These are phyloP conservation scores for Suillus subaureus DNA, from an alignment of 768 basidiomycete species.

Conservation along the genomic window DNA sequence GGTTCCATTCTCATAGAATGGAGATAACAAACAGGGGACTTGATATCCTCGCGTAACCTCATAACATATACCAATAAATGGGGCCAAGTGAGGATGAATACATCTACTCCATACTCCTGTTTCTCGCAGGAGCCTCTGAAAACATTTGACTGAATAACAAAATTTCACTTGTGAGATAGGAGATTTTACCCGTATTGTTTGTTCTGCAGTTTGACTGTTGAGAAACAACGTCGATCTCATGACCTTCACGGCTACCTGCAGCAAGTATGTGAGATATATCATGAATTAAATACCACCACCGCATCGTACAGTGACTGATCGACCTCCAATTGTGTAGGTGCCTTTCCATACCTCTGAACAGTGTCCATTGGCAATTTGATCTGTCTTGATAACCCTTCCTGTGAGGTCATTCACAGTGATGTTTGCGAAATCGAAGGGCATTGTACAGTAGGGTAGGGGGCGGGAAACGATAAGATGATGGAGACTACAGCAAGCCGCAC, in stretches of 20 bases:
- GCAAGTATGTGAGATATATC: not conserved
- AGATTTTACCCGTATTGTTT: slow-evolving; percentile 2
- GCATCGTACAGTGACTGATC: not conserved
- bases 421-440: not conserved
- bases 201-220: not conserved
- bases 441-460: not conserved
- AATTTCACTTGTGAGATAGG: not conserved
- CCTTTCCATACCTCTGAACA: not conserved
- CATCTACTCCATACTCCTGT: slow-evolving; percentile 28
- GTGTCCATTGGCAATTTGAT: not conserved
- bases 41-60: slow-evolving; percentile 19
- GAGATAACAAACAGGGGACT: slow-evolving; percentile 50
- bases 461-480: not conserved
- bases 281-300: not conserved
- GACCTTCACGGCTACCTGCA: not conserved
- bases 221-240: not conserved
- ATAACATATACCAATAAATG: slow-evolving; percentile 26
- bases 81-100: slow-evolving; percentile 25
- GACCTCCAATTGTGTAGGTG: not conserved
- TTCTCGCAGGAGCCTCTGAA: slow-evolving; percentile 31
- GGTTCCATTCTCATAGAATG: slow-evolving; percentile 63
- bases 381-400: not conserved
- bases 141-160: not conserved
- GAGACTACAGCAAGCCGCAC: not conserved
- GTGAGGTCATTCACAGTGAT: not conserved